phyloP scores from a whole-genome alignment of 257 asterid species.

The Leptodermis oblonga region DNA sequence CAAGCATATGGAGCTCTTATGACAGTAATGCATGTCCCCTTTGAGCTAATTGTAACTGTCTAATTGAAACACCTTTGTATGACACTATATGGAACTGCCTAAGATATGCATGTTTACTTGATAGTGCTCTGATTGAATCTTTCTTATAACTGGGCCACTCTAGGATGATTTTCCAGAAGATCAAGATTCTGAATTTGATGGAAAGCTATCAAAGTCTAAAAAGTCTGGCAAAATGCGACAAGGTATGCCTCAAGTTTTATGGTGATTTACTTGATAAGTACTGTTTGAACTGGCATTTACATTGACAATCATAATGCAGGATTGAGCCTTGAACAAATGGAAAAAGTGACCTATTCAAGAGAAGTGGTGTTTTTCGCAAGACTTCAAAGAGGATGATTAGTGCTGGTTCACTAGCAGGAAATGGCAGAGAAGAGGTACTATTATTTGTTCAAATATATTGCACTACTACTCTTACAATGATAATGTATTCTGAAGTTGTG shows the following conservation, averaged over 20 bases:
- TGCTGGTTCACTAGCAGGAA: conserved; percentile 23
- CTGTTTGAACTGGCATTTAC: conserved; percentile 1
- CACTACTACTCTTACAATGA: not conserved
- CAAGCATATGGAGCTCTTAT: conserved; percentile 5
- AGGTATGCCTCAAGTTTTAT: conserved; percentile 31
- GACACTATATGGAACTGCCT: not conserved
- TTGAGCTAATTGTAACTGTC: not conserved
- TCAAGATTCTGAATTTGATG: conserved; percentile 47
- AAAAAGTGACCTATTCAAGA: conserved; percentile 19
- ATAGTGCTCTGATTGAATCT: not conserved
- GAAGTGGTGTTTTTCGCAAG: conserved; percentile 17
- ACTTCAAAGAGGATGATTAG: conserved; percentile 21
- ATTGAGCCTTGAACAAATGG: conserved; percentile 29
- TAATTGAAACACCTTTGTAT: conserved; percentile 8
- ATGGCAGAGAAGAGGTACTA: conserved; percentile 39
- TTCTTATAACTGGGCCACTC: not conserved
- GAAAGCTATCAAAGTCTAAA: conserved; percentile 42
- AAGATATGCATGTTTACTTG: not conserved
- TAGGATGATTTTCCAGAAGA: conserved; percentile 56
- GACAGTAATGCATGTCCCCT: not conserved
- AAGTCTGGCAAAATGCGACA: conserved; percentile 29
- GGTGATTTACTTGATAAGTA: not conserved
- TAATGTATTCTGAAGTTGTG: conserved; percentile 16
- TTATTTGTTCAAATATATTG: conserved; percentile 15
- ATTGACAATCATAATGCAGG: conserved; percentile 25